A percentile compares a stretch with the other conserved stretches of the same genome.
Evolutionary conservation across 768 basidiomycete species (phyloP).

Genomic region (Lentinus brumalis): DNA sequence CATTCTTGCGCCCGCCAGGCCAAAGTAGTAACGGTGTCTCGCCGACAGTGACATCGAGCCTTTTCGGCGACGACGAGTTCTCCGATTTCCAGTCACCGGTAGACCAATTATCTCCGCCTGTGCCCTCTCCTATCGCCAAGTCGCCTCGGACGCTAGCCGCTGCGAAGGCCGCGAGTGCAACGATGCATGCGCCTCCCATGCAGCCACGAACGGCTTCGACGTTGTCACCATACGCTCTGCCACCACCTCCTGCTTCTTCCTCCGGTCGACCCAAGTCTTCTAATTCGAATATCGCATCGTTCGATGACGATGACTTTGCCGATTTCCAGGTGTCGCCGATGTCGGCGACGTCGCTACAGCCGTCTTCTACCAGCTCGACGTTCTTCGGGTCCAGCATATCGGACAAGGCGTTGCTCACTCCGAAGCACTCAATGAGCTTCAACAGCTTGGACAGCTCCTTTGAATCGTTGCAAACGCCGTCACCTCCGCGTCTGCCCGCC

Average conservation of each 20-base stretch:
- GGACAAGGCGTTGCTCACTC: conserved; percentile 23
- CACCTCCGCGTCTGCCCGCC: conserved; percentile 38
- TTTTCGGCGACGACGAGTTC: conserved; percentile 29
- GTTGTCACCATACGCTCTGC: conserved; percentile 5
- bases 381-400: conserved; percentile 25
- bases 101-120: conserved; percentile 1
- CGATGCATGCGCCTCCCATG: not conserved
- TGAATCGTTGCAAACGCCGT: conserved; percentile 43
- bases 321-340: conserved; percentile 26
- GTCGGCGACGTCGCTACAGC: conserved; percentile 17
- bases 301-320: conserved; percentile 27
- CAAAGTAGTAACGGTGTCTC: not conserved
- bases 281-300: conserved; percentile 2
- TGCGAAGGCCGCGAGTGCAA: not conserved
- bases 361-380: conserved; percentile 29
- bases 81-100: conserved; percentile 31
- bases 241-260: conserved; percentile 4
- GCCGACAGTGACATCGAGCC: conserved; percentile 7
- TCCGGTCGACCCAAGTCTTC: not conserved
- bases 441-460: conserved; percentile 56
- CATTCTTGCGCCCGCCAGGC: conserved; percentile 4
- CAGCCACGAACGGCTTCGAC: conserved; percentile 3
- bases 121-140: conserved; percentile 14
- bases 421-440: conserved; percentile 30
- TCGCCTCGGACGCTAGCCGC: conserved; percentile 2